These are phyloP conservation scores for Trypanosoma scelopori DNA, from an alignment of 208 protist species.

Conservation along the genomic window DNA sequence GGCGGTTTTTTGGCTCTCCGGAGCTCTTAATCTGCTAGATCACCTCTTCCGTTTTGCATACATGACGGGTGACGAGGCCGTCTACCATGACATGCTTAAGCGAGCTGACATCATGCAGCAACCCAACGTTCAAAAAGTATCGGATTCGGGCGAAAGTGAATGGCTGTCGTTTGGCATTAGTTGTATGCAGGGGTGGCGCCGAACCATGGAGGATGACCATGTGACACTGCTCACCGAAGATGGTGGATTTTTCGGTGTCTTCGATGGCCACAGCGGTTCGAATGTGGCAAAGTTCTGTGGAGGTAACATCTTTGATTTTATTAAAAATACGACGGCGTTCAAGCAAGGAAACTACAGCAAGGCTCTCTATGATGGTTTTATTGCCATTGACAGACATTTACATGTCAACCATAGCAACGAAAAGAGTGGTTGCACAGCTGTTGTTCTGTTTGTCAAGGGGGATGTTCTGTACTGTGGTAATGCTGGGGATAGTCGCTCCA, in stretches of 20 bases:
- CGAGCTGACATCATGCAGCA: slow-evolving; percentile 87
- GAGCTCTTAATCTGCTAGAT: slow-evolving; percentile 21
- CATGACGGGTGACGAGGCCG: slow-evolving; percentile 22
- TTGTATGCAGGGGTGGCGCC: slow-evolving; percentile 91
- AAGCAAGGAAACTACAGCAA: slow-evolving; percentile 50
- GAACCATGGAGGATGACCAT: slow-evolving; percentile 92
- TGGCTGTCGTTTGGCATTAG: slow-evolving; percentile 66
- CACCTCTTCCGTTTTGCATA: slow-evolving; percentile 17
- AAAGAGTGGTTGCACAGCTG: slow-evolving; percentile 86
- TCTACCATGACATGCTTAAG: slow-evolving; percentile 68
- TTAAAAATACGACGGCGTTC: slow-evolving; percentile 61
- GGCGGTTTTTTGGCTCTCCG: slow-evolving; percentile 20
- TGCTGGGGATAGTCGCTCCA: slow-evolving; percentile 90
- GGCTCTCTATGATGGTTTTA: slow-evolving; percentile 87
- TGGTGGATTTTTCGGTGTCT: slow-evolving; percentile 89
- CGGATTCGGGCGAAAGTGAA: slow-evolving; percentile 62
- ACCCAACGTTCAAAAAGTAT: slow-evolving; percentile 79
- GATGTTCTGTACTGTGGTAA: slow-evolving; percentile 90
- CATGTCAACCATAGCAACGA: slow-evolving; percentile 46
- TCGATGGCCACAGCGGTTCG: slow-evolving; percentile 89
- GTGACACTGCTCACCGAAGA: slow-evolving; percentile 65
- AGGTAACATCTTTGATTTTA: slow-evolving; percentile 73
- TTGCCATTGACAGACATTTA: slow-evolving; percentile 79
- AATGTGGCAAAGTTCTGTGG: slow-evolving; percentile 77
- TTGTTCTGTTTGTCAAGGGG: slow-evolving; percentile 75